phyloP scores from a whole-genome alignment of 1,139 yeast genomes.

The Ogataea hybrid region DNA sequence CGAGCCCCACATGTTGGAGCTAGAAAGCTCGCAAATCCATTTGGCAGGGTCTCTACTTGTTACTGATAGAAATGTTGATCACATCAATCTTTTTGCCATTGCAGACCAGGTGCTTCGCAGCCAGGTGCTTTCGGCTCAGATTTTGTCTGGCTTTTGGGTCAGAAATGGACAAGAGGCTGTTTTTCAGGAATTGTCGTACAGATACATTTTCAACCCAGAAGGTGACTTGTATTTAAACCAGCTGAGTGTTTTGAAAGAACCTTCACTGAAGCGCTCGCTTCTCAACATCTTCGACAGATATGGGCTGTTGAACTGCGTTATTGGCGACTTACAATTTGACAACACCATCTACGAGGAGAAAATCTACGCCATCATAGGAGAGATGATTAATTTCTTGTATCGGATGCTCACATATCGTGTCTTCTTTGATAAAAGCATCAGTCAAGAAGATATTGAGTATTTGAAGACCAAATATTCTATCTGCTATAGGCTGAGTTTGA shows the following conservation, averaged over 20 bases:
- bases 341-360: conserved; percentile 60
- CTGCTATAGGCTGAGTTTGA: conserved; percentile 45
- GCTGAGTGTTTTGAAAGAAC: conserved; percentile 46
- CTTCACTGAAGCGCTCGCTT: conserved; percentile 38
- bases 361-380: conserved; percentile 48
- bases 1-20: conserved; percentile 15
- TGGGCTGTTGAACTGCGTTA: conserved; percentile 57
- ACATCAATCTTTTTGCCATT: conserved; percentile 32
- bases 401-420: conserved; percentile 55
- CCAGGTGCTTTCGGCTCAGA: conserved; percentile 71
- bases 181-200: conserved; percentile 44
- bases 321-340: conserved; percentile 35
- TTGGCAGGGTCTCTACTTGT: conserved; percentile 1
- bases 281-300: conserved; percentile 58
- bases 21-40: conserved; percentile 11
- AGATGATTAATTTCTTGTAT: conserved; percentile 54
- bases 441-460: conserved; percentile 28
- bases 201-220: conserved; percentile 45
- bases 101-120: conserved; percentile 60
- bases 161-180: conserved; percentile 59
- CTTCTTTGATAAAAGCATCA: conserved; percentile 37
- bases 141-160: conserved; percentile 86
- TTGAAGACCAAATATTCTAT: conserved; percentile 16
- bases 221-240: conserved; percentile 63
- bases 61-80: neutral